phyloP scores from a whole-genome alignment of 2,329 filamentous ascomycete genomes.

The Trichophyton rubrum region DNA sequence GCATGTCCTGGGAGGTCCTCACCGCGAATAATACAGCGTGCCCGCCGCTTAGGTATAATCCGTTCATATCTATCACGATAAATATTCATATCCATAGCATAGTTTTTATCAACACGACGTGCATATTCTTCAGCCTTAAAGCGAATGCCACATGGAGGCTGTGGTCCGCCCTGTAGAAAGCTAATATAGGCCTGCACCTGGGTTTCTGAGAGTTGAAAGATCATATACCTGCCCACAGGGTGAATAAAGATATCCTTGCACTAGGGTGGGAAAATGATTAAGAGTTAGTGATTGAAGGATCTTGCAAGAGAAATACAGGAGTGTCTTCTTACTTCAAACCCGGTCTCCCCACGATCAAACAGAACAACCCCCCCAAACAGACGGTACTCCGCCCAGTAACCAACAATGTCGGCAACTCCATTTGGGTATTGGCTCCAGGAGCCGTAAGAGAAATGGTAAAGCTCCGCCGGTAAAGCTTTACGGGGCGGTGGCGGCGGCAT shows the following conservation, averaged over 20 bases:
- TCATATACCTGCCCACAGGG: neutral
- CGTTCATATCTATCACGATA: too few relatives aligned
- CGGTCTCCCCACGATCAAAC: conserved; percentile 14
- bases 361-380: conserved; percentile 20
- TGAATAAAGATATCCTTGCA: neutral
- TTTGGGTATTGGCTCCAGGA: conserved; percentile 14
- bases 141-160: too few relatives aligned
- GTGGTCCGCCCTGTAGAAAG: neutral
- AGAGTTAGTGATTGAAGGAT: neutral
- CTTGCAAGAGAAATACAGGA: too few relatives aligned
- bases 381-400: conserved; percentile 19
- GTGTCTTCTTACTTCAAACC: neutral
- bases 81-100: too few relatives aligned
- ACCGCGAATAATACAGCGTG: too few relatives aligned
- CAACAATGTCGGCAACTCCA: conserved; percentile 18
- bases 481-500: too few relatives aligned
- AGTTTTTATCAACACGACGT: too few relatives aligned
- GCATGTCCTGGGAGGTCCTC: too few relatives aligned
- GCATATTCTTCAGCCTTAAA: too few relatives aligned
- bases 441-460: neutral
- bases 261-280: neutral
- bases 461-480: too few relatives aligned
- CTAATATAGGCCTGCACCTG: neutral
- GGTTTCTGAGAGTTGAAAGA: neutral
- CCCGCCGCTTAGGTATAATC: too few relatives aligned